Percentiles rank a stretch among this genome's conserved stretches.
Evolutionary conservation across 2,329 filamentous ascomycete genomes (phyloP).

Genomic region (Aureobasidium sp.): DNA sequence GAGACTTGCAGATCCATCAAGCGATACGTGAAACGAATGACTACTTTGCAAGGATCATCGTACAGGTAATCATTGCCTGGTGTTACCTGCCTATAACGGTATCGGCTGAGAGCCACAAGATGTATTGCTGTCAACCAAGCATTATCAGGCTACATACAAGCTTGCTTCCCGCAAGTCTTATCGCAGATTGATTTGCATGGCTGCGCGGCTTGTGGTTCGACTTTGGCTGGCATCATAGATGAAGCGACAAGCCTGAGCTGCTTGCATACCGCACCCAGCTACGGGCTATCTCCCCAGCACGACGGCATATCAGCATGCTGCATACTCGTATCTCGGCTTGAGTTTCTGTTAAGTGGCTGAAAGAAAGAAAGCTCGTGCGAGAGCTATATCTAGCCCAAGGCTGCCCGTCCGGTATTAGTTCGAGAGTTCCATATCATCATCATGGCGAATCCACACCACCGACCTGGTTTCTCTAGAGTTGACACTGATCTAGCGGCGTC

Average conservation of each 20-base stretch:
- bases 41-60: background rate
- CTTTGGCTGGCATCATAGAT: background rate
- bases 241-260: background rate
- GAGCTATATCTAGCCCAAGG: background rate
- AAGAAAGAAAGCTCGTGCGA: background rate
- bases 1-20: background rate
- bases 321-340: background rate
- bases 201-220: background rate
- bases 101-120: background rate
- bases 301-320: background rate
- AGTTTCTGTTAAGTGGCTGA: background rate
- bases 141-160: background rate
- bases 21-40: background rate
- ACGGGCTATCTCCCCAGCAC: background rate
- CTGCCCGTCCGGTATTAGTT: background rate
- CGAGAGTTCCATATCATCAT: background rate
- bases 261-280: background rate
- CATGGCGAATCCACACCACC: background rate
- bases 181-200: background rate
- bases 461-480: conserved; percentile 16
- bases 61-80: background rate
- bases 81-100: background rate
- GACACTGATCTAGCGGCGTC: conserved; percentile 13
- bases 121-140: background rate
- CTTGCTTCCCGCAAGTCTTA: background rate